These are phyloP conservation scores for Paracoccidioides brasiliensis DNA, from an alignment of 2,329 filamentous ascomycete species.

Conservation along the genomic window DNA sequence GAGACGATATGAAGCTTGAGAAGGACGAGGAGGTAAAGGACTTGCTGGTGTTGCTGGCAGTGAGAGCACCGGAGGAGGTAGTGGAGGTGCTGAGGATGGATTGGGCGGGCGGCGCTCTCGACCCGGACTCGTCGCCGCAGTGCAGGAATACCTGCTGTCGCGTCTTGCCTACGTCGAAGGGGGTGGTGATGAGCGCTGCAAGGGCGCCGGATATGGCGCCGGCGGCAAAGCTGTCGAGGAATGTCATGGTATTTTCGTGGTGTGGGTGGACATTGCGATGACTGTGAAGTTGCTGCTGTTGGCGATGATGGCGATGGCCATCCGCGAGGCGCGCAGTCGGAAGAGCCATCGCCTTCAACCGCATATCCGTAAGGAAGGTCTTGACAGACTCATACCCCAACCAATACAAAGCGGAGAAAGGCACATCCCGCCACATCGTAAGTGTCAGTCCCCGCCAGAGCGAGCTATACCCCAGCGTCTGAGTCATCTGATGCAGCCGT, in stretches of 20 bases:
- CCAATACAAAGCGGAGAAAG: constrained; percentile 96
- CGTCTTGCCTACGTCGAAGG: constrained; percentile 96
- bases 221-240: constrained; percentile 78
- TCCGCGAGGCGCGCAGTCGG: background rate
- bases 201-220: constrained; percentile 73
- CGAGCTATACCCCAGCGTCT: constrained; percentile 59
- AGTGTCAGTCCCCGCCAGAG: constrained; percentile 83
- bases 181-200: constrained; percentile 79
- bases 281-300: constrained; percentile 6
- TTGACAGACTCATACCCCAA: constrained; percentile 87
- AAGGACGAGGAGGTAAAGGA: constrained; percentile 8
- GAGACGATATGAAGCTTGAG: constrained; percentile 1
- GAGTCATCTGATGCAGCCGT: constrained; percentile 68
- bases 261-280: constrained; percentile 43
- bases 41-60: no score
- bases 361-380: constrained; percentile 54
- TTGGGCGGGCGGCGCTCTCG: constrained; percentile 10
- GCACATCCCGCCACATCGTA: constrained; percentile 92
- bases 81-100: constrained; percentile 3
- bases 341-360: constrained; percentile 33
- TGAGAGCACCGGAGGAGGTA: background rate
- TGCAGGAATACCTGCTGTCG: constrained; percentile 74
- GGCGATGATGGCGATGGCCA: background rate
- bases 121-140: constrained; percentile 25
- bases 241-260: constrained; percentile 62